These are phyloP conservation scores for Kodamaea restingae DNA, from an alignment of 805 yeast genomes.

Conservation along the genomic window DNA sequence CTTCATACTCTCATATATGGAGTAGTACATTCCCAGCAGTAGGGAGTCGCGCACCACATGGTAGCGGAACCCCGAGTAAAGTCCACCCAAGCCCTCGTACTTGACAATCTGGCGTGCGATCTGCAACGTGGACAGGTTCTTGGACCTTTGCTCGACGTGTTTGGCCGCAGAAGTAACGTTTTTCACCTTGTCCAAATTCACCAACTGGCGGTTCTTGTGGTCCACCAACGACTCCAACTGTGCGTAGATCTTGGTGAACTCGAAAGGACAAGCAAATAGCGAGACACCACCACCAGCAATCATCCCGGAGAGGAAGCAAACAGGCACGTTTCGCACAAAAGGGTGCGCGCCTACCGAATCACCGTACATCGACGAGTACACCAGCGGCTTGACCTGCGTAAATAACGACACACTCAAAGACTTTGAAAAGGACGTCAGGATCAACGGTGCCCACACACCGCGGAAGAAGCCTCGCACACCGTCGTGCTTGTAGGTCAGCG, in stretches of 20 bases:
- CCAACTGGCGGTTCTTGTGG: too few species aligned
- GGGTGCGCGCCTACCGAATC: constrained; percentile 31
- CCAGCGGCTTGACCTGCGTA: constrained; percentile 47
- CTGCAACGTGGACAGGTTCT: constrained; percentile 35
- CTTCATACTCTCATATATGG: constrained; percentile 72
- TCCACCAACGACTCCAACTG: constrained; percentile 62
- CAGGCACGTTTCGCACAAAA: constrained; percentile 36
- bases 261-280: constrained; percentile 76
- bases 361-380: constrained; percentile 15
- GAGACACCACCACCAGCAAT: constrained; percentile 64
- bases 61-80: constrained; percentile 69
- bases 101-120: constrained; percentile 46
- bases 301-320: constrained; percentile 54
- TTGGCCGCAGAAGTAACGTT: too few species aligned
- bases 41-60: constrained; percentile 67
- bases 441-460: constrained; percentile 71
- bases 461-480: constrained; percentile 71
- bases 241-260: constrained; percentile 75
- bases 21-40: constrained; percentile 70
- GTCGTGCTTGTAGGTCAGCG: constrained; percentile 51
- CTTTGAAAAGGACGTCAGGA: constrained; percentile 61
- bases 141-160: too few species aligned
- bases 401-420: constrained; percentile 65
- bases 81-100: constrained; percentile 56
- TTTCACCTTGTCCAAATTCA: too few species aligned